A percentile compares a stretch with the other conserved stretches of the same genome.
phyloP scores from a whole-genome alignment of 2,329 filamentous ascomycete genomes.

The Cryphonectria japonica region DNA sequence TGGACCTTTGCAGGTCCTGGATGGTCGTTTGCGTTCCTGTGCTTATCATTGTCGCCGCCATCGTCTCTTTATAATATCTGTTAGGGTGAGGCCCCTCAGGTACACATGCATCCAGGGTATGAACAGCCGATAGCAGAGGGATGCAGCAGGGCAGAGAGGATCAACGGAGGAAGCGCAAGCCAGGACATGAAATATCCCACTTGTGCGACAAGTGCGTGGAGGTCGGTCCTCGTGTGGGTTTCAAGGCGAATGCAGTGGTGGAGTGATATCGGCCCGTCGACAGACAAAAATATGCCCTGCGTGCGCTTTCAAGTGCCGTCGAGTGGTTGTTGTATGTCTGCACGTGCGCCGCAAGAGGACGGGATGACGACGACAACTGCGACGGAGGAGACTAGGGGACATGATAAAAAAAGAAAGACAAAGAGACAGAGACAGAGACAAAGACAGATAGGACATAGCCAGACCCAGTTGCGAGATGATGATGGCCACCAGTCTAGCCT shows the following conservation, averaged over 20 bases:
- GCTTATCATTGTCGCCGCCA: slow-evolving; percentile 28
- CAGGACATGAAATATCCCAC: background rate
- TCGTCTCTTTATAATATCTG: slow-evolving; percentile 1
- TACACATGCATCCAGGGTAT: slow-evolving; percentile 1
- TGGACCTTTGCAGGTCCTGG: slow-evolving; percentile 20
- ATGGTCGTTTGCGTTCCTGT: slow-evolving; percentile 28
- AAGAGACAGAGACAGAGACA: background rate
- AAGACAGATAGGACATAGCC: slow-evolving; percentile 10
- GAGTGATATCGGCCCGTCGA: slow-evolving; percentile 9
- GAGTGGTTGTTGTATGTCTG: background rate
- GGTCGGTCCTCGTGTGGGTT: background rate
- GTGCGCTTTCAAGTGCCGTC: background rate
- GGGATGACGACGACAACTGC: background rate
- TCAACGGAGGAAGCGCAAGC: background rate
- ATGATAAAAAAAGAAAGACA: background rate
- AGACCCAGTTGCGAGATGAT: slow-evolving; percentile 2
- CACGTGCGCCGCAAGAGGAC: background rate
- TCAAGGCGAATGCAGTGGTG: background rate
- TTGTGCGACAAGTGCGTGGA: background rate
- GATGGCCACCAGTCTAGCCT: slow-evolving; percentile 11
- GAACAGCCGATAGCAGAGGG: background rate
- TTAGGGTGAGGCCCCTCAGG: background rate
- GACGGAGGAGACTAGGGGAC: background rate
- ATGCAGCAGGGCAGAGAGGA: background rate
- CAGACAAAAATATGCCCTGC: background rate